A percentile compares a stretch with the other conserved stretches of the same genome.
Conservation (phyloP, 768 basidiomycete species). For the Suillus plorans region DNA sequence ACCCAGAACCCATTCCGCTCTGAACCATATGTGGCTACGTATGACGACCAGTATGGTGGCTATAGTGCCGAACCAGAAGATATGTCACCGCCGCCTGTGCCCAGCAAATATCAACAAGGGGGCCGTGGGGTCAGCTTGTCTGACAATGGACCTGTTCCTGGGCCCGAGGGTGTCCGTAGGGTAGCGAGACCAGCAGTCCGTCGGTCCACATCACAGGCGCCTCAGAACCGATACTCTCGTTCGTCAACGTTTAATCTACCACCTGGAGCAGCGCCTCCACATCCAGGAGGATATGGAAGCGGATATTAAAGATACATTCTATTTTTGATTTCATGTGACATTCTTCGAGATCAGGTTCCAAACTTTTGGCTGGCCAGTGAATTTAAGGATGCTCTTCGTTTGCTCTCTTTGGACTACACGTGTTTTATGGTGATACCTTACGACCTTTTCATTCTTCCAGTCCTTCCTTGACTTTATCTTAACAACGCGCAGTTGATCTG, state of each 20-base stretch:
- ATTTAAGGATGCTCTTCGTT: constrained; percentile 9
- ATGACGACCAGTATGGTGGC: constrained; percentile 36
- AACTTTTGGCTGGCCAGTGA: constrained; percentile 1
- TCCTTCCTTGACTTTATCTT: constrained; percentile 2
- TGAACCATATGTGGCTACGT: constrained; percentile 40
- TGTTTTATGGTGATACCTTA: constrained; percentile 9
- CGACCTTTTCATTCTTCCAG: neutral
- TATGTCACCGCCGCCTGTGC: constrained; percentile 14
- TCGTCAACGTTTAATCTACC: constrained; percentile 57
- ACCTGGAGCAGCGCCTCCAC: constrained; percentile 74
- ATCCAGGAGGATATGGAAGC: constrained; percentile 28
- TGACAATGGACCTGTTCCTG: constrained; percentile 83
- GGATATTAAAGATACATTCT: constrained; percentile 8
- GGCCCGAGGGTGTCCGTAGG: constrained; percentile 74
- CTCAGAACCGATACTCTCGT: constrained; percentile 74
- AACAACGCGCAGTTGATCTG: neutral
- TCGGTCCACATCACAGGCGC: constrained; percentile 59
- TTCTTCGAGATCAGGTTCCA: constrained; percentile 3
- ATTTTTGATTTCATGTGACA: constrained; percentile 9
- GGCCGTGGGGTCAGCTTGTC: constrained; percentile 74
- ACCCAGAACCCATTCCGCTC: constrained; percentile 60
- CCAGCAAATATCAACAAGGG: constrained; percentile 19
- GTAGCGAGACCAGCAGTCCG: constrained; percentile 64
- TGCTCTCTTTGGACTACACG: constrained; percentile 6
- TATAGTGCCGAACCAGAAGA: constrained; percentile 40